Evolutionary conservation across 306 rosid species (phyloP), one percentile per base, ranked within the genome.

Genomic region (Dryas octopetala): DNA sequence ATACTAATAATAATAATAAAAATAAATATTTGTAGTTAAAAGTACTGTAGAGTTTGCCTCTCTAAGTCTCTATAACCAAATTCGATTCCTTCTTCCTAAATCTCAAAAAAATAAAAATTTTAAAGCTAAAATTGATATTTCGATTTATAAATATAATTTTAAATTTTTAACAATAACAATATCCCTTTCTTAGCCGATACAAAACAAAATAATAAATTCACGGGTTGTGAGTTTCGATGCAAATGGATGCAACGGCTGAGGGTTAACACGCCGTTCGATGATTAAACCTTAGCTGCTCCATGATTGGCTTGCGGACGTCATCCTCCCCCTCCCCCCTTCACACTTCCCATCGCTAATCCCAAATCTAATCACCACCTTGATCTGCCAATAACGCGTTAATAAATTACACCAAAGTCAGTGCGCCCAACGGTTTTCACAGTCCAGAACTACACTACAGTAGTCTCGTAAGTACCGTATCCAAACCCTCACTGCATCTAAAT

Each of bases 171-270:
- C 38, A 32, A 32, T 32, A 32, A 32, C 38, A 32, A 32, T 32
- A 32, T 32, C 38, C 38, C 38, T 32, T 32, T 32, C 38, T 32
- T 32, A 32, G 38, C 38, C 38, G 38, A 23, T 32, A 32, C 3
- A 32, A 32, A 32, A 32, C 0, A 58, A 58, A 19, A 74, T 55
- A 52, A 16, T 12, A 15, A 79, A 54, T 67, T 52, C 53, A 6
- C 11, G 7, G 9, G 55, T 73, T 76, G 85, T 60, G 81, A 86
- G 85, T 77, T 84, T 86, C 88, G 74, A 88, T 81, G 88, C 79
- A 84, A 53, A 61, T 60, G 58, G 82, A 63, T 64, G 76, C n/a
- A 58, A 72, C 70, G 58, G 80, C 49, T 70, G 75, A 47, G 65
- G 67, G 59, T 63, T 79, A 62, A 47, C 90, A 77, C 92, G 67